Evolutionary conservation across 2,329 filamentous ascomycete species (phyloP), one percentile per base, ranked within the genome.

Genomic region (Trichoderma arundinaceum): DNA sequence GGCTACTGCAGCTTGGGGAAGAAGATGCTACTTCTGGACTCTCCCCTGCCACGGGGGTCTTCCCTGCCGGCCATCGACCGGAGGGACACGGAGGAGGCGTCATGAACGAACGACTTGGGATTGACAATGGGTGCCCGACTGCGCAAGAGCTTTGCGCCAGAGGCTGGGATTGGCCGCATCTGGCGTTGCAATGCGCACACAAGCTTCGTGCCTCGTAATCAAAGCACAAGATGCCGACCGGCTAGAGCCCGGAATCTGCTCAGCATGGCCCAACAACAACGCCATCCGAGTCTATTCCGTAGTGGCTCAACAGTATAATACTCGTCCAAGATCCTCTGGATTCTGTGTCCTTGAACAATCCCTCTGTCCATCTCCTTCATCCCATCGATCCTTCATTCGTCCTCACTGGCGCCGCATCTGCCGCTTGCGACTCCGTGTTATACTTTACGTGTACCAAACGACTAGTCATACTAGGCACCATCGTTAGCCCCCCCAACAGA

Each of bases 1-100:
- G 32, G 60, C 60, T 63, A 53, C 41, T 63, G 60, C 49, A 63
- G 60, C 49, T 63, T 63, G 60, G 60, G 60, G 60, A 63, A 63
- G 28, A 35, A 60, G 48, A 51, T 35, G 10, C 52, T 19, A 19
- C 22, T 15, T 22, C 44, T 39, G 59, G 59, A 48, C n/a, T 43
- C 43, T 52, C 59, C 59, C 48, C 59, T 62, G 48, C 59, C 59
- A 53, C 48, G 22, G 22, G 22, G 22, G 22, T 28, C 22, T 28
- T 8, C 57, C 44, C 22, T 60, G 43, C 57, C 57, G 22, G 22
- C 22, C 22, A 28, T 28, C 19, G 33, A 44, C 59, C 59, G 59
- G 59, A 62, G 59, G 12, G 49, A 52, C 35, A 62, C 59, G 59
- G 59, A 62, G 41, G 44, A 8, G 8, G 46, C 35, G 10, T 12